Evolutionary conservation across 2,329 filamentous ascomycete species (phyloP).

Genomic region (Claviceps sp.): DNA sequence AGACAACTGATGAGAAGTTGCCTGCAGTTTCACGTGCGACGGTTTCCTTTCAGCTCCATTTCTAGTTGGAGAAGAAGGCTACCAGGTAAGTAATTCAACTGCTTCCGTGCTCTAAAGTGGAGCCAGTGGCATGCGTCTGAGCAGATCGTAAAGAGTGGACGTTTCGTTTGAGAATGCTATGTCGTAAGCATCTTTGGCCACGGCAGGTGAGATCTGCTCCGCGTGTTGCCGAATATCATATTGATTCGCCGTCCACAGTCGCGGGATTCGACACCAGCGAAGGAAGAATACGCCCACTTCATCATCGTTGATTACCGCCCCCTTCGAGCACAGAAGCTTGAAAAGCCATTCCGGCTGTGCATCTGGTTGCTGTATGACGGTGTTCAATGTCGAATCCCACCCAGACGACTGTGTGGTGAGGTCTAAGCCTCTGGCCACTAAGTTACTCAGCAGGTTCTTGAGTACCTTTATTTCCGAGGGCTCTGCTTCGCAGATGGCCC

Average conservation of each 20-base stretch:
- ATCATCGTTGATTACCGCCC: background rate
- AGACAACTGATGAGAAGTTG: background rate
- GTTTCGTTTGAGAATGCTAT: background rate
- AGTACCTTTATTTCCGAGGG: background rate
- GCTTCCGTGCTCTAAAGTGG: background rate
- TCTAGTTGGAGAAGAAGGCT: background rate
- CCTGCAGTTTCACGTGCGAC: background rate
- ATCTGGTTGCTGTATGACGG: background rate
- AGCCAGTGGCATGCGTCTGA: background rate
- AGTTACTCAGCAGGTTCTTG: background rate
- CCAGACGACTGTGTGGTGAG: background rate
- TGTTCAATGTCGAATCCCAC: background rate
- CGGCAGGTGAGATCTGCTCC: background rate
- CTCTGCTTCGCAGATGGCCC: background rate
- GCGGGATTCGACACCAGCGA: background rate
- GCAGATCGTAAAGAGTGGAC: background rate
- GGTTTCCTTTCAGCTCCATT: background rate
- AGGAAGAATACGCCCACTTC: background rate
- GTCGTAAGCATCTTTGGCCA: background rate
- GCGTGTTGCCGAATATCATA: background rate
- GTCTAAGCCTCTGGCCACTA: background rate
- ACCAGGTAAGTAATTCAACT: too few species aligned
- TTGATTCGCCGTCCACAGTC: background rate
- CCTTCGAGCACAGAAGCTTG: background rate
- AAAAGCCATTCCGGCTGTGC: conserved; percentile 1